phyloP scores from a whole-genome alignment of 306 rosid genomes.

The Trifolium dubium region DNA sequence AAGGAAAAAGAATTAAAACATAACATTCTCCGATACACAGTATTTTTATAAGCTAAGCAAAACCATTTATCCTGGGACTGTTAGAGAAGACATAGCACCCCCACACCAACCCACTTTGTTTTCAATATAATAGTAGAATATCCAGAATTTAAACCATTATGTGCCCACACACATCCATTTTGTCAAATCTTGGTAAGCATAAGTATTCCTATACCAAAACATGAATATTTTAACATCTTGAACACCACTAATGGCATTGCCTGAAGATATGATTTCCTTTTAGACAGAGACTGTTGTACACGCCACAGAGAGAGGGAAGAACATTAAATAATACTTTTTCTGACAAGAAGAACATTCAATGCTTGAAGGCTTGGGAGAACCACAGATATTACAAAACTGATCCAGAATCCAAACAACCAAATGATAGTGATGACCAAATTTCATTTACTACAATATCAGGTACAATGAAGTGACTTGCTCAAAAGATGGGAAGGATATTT shows the following conservation, averaged over 20 bases:
- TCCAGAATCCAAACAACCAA: constrained; percentile 21
- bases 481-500: constrained; percentile 3
- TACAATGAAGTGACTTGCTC: constrained; percentile 1
- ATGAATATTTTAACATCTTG: background rate
- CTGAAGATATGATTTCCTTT: background rate
- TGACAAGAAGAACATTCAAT: background rate
- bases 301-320: background rate
- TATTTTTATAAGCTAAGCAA: constrained; percentile 19
- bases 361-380: constrained; percentile 23
- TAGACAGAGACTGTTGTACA: constrained; percentile 3
- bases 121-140: constrained; percentile 1
- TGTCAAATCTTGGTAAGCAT: background rate
- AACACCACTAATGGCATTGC: background rate
- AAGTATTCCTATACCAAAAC: background rate
- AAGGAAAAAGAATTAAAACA: constrained; percentile 1
- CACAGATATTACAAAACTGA: background rate
- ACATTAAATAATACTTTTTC: background rate
- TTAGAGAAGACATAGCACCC: background rate
- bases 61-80: constrained; percentile 12
- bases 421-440: constrained; percentile 1
- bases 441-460: background rate
- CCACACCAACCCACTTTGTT: background rate
- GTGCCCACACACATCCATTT: background rate
- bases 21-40: background rate
- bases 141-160: background rate